Base-by-base conservation (phyloP, 768 basidiomycete genomes). In the Amanita subjunquillea region DNA sequence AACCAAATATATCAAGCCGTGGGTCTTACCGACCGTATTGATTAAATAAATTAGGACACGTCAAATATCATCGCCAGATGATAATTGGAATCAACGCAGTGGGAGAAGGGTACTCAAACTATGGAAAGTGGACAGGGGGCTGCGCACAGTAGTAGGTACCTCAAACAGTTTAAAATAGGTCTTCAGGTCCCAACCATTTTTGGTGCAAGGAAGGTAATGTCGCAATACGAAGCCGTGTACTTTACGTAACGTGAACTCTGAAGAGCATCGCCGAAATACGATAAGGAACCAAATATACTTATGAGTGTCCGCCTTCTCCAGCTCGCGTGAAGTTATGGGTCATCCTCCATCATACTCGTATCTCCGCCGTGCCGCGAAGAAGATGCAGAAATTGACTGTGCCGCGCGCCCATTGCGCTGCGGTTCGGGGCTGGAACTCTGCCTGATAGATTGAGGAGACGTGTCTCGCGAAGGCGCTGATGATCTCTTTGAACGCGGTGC, bases 401-500 rank as follows among this genome's bases (percentile, higher is more conserved):
- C 36, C 13, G 56, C 34, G 13, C 47, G 54, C 27, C 57, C 39
- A 22, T 25, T 32, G 43, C 25, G 48, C 30, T 45, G 48, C 13
- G 43, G 42, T 27, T 51, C 41, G 17, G 54, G 50, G 47, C 47
- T 54, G 5, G 42, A 46, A 39, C 43, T 46, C 12, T 25, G 51
- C 46, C 36, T 13, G 6, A 12, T 20, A 23, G 41, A n/a, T 34
- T 39, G 60, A 9, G 40, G 55, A 39, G 42, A 38, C 3, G 49
- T 38, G n/a, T 52, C 27, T 27, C 57, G 39, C 17, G 57, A 42
- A 27, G 57, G 32, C 37, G 49, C 46, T 32, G 45, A 59, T 57
- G 61, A 59, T 55, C 62, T 66, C 58, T 65, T 74, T 15, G 71
- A 65, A 46, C 70, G 68, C 23, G 63, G 61, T 9, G 77, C 74